Percentiles rank a stretch among this genome's conserved stretches.
Evolutionary conservation across 148 eudicot species (phyloP).

Genomic region (Cornus controversa): DNA sequence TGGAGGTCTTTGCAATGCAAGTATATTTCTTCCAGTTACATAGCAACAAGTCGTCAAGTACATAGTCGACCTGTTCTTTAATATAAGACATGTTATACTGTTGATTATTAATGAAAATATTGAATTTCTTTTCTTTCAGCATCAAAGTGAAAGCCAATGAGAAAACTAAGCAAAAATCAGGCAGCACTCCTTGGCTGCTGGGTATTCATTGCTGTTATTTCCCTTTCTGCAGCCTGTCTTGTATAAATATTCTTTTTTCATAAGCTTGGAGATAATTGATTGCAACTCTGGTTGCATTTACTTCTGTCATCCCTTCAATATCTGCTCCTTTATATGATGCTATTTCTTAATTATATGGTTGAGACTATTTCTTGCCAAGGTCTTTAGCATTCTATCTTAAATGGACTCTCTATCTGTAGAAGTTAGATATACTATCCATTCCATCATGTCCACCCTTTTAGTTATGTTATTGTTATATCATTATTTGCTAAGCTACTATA

Average conservation of each 20-base stretch:
- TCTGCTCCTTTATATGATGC: too few relatives aligned
- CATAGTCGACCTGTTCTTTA: background rate
- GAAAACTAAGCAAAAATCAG: background rate
- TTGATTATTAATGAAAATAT: background rate
- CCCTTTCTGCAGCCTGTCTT: background rate
- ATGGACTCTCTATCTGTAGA: too few relatives aligned
- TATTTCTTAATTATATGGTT: too few relatives aligned
- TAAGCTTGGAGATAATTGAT: background rate
- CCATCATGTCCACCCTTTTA: too few relatives aligned
- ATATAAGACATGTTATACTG: background rate
- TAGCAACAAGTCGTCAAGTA: background rate
- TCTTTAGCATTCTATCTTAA: too few relatives aligned
- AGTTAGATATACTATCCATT: too few relatives aligned
- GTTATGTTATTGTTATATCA: too few relatives aligned
- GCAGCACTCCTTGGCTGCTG: slow-evolving; percentile 1
- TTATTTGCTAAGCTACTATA: too few relatives aligned
- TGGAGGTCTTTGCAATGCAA: background rate
- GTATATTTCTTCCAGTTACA: background rate
- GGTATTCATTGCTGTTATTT: background rate
- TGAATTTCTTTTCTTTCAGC: slow-evolving; percentile 6
- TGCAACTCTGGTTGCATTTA: background rate
- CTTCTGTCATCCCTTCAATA: background rate
- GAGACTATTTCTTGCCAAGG: too few relatives aligned
- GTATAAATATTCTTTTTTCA: background rate
- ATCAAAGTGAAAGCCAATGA: background rate